Percentiles rank a stretch among this genome's conserved stretches.
phyloP scores from a whole-genome alignment of 371 early-diverging fungal genomes.

The Phascolomyces articulosus region DNA sequence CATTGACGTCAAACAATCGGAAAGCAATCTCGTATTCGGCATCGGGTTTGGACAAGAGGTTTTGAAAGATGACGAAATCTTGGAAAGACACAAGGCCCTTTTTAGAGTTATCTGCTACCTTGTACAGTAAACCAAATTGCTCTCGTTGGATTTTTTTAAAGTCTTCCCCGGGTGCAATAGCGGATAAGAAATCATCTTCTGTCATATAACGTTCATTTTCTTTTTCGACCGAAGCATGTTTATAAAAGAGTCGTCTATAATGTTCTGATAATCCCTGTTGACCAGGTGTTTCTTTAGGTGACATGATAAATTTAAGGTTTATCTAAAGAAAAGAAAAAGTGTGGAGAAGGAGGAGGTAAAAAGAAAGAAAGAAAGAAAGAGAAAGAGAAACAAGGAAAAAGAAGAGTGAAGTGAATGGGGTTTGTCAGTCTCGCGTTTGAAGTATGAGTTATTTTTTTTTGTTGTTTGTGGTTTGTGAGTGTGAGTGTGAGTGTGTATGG shows the following conservation, averaged over 20 bases:
- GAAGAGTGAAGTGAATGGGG: background rate
- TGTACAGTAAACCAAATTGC: conserved; percentile 70
- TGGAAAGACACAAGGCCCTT: conserved; percentile 69
- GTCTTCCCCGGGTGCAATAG: conserved; percentile 70
- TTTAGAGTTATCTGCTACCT: conserved; percentile 69
- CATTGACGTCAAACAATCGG: conserved; percentile 67
- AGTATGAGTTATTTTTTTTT: too few species aligned
- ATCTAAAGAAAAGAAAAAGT: background rate
- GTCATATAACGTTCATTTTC: conserved; percentile 69
- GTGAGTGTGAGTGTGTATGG: too few species aligned
- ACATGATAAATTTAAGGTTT: background rate
- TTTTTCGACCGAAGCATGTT: conserved; percentile 62
- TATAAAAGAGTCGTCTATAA: conserved; percentile 64
- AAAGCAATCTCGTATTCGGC: conserved; percentile 86
- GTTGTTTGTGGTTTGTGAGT: too few species aligned
- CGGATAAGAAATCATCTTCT: conserved; percentile 69
- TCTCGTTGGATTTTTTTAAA: conserved; percentile 62
- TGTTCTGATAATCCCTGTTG: conserved; percentile 32
- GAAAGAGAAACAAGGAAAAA: background rate
- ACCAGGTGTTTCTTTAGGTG: background rate
- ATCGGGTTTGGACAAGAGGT: conserved; percentile 74
- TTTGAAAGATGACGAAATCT: conserved; percentile 80
- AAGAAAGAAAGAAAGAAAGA: background rate
- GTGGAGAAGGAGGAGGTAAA: background rate
- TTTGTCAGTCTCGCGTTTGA: conserved; percentile 1